These are phyloP conservation scores for Kitagawia praeruptora DNA, from an alignment of 129 eudicot genomes.

Conservation along the genomic window DNA sequence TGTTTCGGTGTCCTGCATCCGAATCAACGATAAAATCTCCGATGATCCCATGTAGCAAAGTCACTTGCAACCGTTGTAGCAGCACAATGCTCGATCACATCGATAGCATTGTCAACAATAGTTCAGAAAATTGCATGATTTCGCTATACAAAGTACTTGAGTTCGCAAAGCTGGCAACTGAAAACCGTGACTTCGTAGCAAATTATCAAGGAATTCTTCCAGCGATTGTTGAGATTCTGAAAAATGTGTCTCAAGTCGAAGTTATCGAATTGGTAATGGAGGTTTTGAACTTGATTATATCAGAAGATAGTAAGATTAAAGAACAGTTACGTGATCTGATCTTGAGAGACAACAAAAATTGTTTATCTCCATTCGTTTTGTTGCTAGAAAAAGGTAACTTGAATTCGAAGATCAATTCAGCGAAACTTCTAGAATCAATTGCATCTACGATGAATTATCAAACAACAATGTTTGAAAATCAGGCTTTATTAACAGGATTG, in stretches of 20 bases:
- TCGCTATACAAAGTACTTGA: constrained; percentile 22
- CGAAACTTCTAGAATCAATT: constrained; percentile 44
- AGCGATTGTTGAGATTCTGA: constrained; percentile 20
- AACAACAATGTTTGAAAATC: constrained; percentile 36
- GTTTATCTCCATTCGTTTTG: constrained; percentile 21
- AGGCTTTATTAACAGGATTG: constrained; percentile 25
- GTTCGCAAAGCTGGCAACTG: constrained; percentile 30
- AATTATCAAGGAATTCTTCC: constrained; percentile 29
- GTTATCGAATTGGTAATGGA: constrained; percentile 23
- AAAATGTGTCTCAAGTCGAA: constrained; percentile 17
- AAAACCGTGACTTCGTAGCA: constrained; percentile 38
- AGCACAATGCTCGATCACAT: neutral
- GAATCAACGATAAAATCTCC: neutral
- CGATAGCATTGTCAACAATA: neutral
- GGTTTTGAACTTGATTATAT: constrained; percentile 34
- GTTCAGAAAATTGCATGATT: neutral
- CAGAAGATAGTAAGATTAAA: constrained; percentile 11
- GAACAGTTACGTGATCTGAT: neutral
- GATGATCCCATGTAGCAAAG: neutral
- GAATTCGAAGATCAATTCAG: constrained; percentile 35
- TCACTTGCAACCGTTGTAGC: neutral
- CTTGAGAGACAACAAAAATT: neutral
- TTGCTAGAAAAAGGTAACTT: constrained; percentile 40
- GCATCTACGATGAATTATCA: constrained; percentile 40
- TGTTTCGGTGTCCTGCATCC: neutral